Percentiles rank a stretch among this genome's conserved stretches.
phyloP scores from a whole-genome alignment of 139 green algal species.

The Trebouxia sp. region DNA sequence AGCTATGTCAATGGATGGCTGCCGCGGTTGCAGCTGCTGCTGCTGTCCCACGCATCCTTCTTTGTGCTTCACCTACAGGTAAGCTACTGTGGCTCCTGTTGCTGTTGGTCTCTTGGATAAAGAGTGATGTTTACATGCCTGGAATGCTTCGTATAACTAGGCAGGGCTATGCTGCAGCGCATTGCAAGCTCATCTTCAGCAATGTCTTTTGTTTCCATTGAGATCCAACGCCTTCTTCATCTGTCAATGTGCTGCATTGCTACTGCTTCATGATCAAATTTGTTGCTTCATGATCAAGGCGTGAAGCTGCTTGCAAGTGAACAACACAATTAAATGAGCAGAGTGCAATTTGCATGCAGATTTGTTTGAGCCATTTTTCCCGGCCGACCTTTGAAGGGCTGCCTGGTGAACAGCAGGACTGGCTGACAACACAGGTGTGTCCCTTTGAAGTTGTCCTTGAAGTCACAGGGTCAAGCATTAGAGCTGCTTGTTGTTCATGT shows the following conservation, averaged over 20 bases:
- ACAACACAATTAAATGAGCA: not conserved
- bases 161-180: too few species aligned
- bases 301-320: not conserved
- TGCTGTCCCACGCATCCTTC: conserved; percentile 34
- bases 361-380: conserved; percentile 57
- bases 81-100: conserved; percentile 19
- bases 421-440: conserved; percentile 28
- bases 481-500: too few species aligned
- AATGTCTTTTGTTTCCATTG: too few species aligned
- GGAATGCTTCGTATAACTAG: too few species aligned
- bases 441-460: too few species aligned
- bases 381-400: conserved; percentile 47
- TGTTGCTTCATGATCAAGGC: too few species aligned
- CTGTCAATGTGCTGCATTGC: too few species aligned
- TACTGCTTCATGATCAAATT: too few species aligned
- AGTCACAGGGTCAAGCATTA: too few species aligned
- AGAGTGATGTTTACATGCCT: too few species aligned
- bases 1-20: not conserved
- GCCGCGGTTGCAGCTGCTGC: conserved; percentile 23
- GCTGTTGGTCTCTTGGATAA: not conserved
- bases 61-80: conserved; percentile 42
- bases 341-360: conserved; percentile 38
- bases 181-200: too few species aligned
- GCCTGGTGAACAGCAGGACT: conserved; percentile 37
- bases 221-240: too few species aligned